These are phyloP conservation scores for Trichoderma gamsii DNA, from an alignment of 495 filamentous ascomycete genomes.

Conservation along the genomic window DNA sequence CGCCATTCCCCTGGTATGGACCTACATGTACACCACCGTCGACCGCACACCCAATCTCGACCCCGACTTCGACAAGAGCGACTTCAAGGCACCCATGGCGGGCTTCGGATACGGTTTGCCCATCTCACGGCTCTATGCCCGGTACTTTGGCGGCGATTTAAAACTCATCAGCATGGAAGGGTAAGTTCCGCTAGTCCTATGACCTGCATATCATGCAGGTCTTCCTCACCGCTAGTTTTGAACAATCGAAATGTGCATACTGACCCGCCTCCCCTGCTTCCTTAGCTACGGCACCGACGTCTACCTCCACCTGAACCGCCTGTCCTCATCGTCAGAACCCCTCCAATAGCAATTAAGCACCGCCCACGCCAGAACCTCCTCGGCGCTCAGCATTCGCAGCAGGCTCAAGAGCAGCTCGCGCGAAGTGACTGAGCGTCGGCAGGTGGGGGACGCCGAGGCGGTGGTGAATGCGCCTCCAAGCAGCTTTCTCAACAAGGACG, in stretches of 20 bases:
- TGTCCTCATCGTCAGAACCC: slow-evolving; percentile 92
- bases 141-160: slow-evolving; percentile 95
- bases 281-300: slow-evolving; percentile 95
- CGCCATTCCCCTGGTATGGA: slow-evolving; percentile 94
- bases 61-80: slow-evolving; percentile 96
- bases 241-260: background rate
- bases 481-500: slow-evolving; percentile 11
- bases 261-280: slow-evolving; percentile 18
- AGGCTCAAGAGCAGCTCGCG: slow-evolving; percentile 43
- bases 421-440: slow-evolving; percentile 76
- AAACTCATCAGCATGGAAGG: slow-evolving; percentile 99
- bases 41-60: slow-evolving; percentile 91
- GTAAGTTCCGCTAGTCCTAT: slow-evolving; percentile 46
- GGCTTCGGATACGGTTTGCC: slow-evolving; percentile 96
- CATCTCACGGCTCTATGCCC: slow-evolving; percentile 86
- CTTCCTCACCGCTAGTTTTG: background rate
- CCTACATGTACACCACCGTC: slow-evolving; percentile 99
- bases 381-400: slow-evolving; percentile 16
- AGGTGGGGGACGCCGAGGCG: slow-evolving; percentile 78
- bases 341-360: slow-evolving; percentile 88
- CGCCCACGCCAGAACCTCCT: slow-evolving; percentile 13
- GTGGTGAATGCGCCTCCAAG: slow-evolving; percentile 42
- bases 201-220: background rate
- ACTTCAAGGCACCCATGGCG: slow-evolving; percentile 99
- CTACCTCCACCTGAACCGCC: slow-evolving; percentile 92